Percentiles rank a stretch among this genome's conserved stretches.
These are phyloP conservation scores for Sclerotinia borealis DNA, from an alignment of 2,329 filamentous ascomycete species.

Conservation along the genomic window DNA sequence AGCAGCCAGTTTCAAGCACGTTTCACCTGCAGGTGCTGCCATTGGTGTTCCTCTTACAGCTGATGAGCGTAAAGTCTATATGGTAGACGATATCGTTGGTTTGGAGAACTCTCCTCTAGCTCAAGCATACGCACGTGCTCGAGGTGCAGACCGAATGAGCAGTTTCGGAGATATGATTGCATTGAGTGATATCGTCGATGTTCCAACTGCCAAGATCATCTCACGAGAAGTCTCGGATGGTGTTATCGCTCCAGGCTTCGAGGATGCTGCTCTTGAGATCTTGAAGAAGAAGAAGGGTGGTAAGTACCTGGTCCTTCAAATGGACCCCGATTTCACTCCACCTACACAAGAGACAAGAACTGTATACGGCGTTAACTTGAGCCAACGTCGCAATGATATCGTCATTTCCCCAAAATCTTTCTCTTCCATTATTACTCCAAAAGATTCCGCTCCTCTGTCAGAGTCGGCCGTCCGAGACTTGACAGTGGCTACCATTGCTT, in stretches of 20 bases:
- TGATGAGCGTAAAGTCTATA: conserved; percentile 94
- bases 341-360: conserved; percentile 68
- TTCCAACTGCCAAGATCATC: conserved; percentile 94
- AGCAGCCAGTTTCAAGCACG: conserved; percentile 98
- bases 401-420: conserved; percentile 82
- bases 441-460: conserved; percentile 65
- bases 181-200: conserved; percentile 82
- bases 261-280: conserved; percentile 78
- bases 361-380: conserved; percentile 82
- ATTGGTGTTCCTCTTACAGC: conserved; percentile 82
- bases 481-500: conserved; percentile 89
- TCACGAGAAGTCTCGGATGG: conserved; percentile 96
- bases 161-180: conserved; percentile 97
- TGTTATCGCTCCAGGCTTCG: conserved; percentile 85
- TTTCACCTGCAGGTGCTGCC: conserved; percentile 91
- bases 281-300: conserved; percentile 98
- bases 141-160: conserved; percentile 96
- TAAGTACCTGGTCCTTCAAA: conserved; percentile 92
- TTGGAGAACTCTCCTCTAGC: conserved; percentile 81
- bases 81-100: conserved; percentile 90
- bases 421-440: conserved; percentile 77
- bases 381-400: conserved; percentile 89
- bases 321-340: conserved; percentile 84
- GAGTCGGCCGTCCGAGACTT: conserved; percentile 82
- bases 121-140: conserved; percentile 90